These are phyloP conservation scores for Entophlyctis helioformis DNA, from an alignment of 192 early-diverging fungal genomes.

Conservation along the genomic window DNA sequence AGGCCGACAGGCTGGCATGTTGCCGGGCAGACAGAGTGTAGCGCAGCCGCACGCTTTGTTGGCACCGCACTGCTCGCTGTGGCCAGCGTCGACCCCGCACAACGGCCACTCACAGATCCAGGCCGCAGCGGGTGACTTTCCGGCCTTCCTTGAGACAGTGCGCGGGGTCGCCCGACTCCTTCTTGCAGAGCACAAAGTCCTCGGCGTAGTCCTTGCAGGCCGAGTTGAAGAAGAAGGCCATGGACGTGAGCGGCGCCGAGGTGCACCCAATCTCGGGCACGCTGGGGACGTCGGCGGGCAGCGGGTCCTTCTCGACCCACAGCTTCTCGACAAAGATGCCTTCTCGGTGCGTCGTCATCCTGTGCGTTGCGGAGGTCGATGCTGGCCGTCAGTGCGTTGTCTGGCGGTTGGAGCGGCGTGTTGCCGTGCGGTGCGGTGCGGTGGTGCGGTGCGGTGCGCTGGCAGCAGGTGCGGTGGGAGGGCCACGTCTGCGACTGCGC, in stretches of 20 bases:
- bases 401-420: too few species aligned
- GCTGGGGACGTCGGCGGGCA: constrained; percentile 51
- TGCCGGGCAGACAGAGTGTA: background rate
- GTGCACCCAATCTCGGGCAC: constrained; percentile 85
- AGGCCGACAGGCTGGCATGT: too few species aligned
- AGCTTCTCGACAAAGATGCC: constrained; percentile 34
- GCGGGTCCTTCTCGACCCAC: constrained; percentile 78
- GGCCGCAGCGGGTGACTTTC: constrained; percentile 89
- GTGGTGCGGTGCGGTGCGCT: too few species aligned
- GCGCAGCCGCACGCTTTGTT: too few species aligned
- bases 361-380: too few species aligned
- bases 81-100: too few species aligned
- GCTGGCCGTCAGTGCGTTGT: too few species aligned
- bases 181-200: constrained; percentile 96
- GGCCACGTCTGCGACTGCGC: too few species aligned
- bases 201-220: constrained; percentile 88
- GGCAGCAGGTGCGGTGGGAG: too few species aligned
- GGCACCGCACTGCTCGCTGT: too few species aligned
- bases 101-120: constrained; percentile 70
- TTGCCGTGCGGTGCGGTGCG: too few species aligned
- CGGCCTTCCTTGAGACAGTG: constrained; percentile 91
- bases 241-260: constrained; percentile 84
- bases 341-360: constrained; percentile 19
- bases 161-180: constrained; percentile 74
- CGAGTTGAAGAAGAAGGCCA: constrained; percentile 79